phyloP scores from a whole-genome alignment of 2,329 filamentous ascomycete species.

The Cordyceps fumosorosea region DNA sequence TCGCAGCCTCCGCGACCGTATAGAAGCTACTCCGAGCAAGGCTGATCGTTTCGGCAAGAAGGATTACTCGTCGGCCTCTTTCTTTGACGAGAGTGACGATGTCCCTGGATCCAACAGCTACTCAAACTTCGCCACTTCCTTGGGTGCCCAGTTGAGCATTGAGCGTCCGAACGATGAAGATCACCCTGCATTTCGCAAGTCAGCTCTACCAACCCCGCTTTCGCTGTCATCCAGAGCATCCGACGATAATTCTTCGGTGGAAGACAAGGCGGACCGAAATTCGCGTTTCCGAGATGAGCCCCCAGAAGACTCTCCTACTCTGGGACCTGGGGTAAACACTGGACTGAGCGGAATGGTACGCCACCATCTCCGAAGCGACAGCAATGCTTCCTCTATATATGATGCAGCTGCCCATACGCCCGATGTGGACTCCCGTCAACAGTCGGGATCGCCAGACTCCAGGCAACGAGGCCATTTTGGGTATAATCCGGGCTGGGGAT shows the following conservation, averaged over 20 bases:
- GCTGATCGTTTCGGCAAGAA: constrained; percentile 25
- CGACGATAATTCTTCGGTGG: constrained; percentile 24
- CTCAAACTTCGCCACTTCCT: constrained; percentile 11
- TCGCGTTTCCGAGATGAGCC: constrained; percentile 13
- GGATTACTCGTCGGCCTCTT: constrained; percentile 30
- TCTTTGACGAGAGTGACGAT: constrained; percentile 40
- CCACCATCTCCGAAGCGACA: constrained; percentile 76
- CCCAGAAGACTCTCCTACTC: constrained; percentile 66
- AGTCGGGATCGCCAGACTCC: constrained; percentile 25
- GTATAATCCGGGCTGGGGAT: constrained; percentile 12
- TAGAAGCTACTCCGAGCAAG: constrained; percentile 22
- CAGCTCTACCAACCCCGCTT: constrained; percentile 38
- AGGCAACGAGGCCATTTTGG: constrained; percentile 24
- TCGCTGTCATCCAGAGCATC: constrained; percentile 25
- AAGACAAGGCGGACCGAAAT: constrained; percentile 18
- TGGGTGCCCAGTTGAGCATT: constrained; percentile 23
- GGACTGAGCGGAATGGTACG: constrained; percentile 77
- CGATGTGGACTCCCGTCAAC: constrained; percentile 19
- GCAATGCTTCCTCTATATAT: constrained; percentile 75
- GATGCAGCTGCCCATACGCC: constrained; percentile 37
- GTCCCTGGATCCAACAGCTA: constrained; percentile 17
- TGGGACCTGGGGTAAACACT: constrained; percentile 57
- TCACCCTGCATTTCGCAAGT: constrained; percentile 47
- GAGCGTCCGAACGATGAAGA: constrained; percentile 46
- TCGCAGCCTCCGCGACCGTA: constrained; percentile 28